Conservation (phyloP, 164 flowering plant species). For the Houttuynia cordata region DNA sequence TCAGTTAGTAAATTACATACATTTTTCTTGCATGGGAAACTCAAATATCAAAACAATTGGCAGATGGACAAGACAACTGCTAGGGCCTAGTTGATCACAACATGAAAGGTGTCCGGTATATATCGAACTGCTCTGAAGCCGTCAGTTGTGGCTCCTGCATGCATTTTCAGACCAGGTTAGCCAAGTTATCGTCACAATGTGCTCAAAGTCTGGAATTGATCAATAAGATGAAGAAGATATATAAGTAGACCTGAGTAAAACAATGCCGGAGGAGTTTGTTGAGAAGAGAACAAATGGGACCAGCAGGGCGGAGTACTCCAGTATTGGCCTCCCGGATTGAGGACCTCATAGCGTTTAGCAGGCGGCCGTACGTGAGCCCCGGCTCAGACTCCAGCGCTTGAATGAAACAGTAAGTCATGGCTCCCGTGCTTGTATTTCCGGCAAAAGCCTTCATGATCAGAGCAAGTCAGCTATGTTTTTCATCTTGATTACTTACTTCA, state of each 20-base stretch:
- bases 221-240: background rate
- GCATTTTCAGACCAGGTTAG: background rate
- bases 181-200: background rate
- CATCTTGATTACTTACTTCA: no score
- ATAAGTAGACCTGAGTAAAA: slow-evolving; percentile 21
- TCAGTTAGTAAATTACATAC: no score
- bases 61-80: no score
- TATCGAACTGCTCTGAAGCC: slow-evolving; percentile 31
- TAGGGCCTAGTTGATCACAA: slow-evolving; percentile 13
- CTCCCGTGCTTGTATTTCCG: background rate
- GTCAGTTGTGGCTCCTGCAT: slow-evolving; percentile 34
- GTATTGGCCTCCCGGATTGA: slow-evolving; percentile 30
- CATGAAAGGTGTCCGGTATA: slow-evolving; percentile 18
- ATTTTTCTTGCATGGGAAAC: no score
- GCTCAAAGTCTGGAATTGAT: background rate
- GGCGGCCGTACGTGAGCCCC: slow-evolving; percentile 32
- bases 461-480: background rate
- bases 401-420: slow-evolving; percentile 1
- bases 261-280: slow-evolving; percentile 11
- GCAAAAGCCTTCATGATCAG: background rate
- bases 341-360: slow-evolving; percentile 37
- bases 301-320: slow-evolving; percentile 20
- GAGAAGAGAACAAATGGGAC: slow-evolving; percentile 24
- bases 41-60: no score
- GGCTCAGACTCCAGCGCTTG: background rate